Evolutionary conservation across 2,329 filamentous ascomycete species (phyloP), one percentile per base, ranked within the genome.

Genomic region (Niveomyces coronatus): DNA sequence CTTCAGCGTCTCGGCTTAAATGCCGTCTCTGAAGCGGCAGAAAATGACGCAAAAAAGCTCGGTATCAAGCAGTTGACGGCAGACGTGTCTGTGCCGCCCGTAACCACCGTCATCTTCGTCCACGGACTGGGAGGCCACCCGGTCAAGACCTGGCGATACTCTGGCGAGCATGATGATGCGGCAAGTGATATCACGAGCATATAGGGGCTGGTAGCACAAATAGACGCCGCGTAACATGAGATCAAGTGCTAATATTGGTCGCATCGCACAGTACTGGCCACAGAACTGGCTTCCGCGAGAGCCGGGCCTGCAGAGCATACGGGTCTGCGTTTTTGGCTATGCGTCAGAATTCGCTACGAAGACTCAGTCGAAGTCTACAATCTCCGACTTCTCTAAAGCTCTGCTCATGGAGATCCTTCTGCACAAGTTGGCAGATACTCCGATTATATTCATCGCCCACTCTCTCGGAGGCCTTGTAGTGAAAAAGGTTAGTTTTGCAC

Each of bases 101-200:
- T 4, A 6, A 26, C 26, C 11, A 36, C 34, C 17, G 29, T 36
- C n/a, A 22, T 36, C 9, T 36, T 36, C 11, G 9, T 36, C 9
- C 34, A 36, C n/a, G 34, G 34, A 14, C 24, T 36, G 4, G 34
- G 34, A 4, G 34, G 34, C 16, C 34, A 36, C 24, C 34, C 34
- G 2, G 15, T 36, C 5, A 36, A 22, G 18, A 36, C 34, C 1
- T 36, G 34, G 34, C 24, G 24, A 10, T 4, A 18, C n/a, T 13
- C 24, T 9, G 19, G 24, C 4, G 18, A 13, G 2, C 34, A 11
- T 20, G n/a, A 28, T 13, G 19, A 16, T 14, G 9, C 20, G 9
- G 34, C 29, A 20, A 29, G 34, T 13, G 11, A 6, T 18, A 18
- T 10, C 17, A n/a, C n/a, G n/a, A n/a, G n/a, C n/a, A n/a, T n/a